Conservation (phyloP, 2,329 filamentous ascomycete species). For the Neocatenulostroma microsporum region DNA sequence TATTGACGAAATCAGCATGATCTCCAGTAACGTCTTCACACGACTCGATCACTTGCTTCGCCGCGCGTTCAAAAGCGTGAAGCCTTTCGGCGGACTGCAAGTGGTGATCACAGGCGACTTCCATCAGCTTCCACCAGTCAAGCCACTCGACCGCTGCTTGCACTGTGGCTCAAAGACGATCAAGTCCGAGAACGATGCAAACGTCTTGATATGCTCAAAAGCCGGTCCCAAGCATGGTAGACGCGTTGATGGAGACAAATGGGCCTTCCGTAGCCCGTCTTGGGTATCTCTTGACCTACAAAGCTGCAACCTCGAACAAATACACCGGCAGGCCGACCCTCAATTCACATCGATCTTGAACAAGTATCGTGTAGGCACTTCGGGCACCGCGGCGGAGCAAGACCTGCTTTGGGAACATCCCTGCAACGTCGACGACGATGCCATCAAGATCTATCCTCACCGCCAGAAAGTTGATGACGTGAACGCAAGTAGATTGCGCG, state of each 20-base stretch:
- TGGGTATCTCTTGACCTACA: constrained; percentile 51
- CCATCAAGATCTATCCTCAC: constrained; percentile 41
- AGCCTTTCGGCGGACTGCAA: constrained; percentile 44
- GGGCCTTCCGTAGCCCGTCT: constrained; percentile 51
- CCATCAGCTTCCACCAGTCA: constrained; percentile 53
- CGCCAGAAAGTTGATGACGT: constrained; percentile 8
- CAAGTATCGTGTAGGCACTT: constrained; percentile 45
- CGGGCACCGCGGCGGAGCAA: constrained; percentile 32
- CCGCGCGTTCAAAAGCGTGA: constrained; percentile 13
- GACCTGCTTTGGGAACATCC: constrained; percentile 36
- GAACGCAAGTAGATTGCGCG: constrained; percentile 26
- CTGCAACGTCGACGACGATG: constrained; percentile 35
- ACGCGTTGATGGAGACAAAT: constrained; percentile 46
- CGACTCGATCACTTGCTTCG: constrained; percentile 46
- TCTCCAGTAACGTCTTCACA: constrained; percentile 49
- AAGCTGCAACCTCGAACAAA: constrained; percentile 46
- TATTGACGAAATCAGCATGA: constrained; percentile 61
- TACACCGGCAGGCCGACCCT: constrained; percentile 51
- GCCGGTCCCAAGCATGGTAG: too few relatives aligned
- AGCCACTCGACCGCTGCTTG: constrained; percentile 48
- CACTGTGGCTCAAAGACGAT: constrained; percentile 35
- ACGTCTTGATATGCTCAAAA: constrained; percentile 1
- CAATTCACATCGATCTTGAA: constrained; percentile 50
- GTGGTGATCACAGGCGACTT: constrained; percentile 45
- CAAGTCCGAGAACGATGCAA: constrained; percentile 4